These are phyloP conservation scores for Phytophthora aleatoria DNA, from an alignment of 352 stramenopile species.

Conservation along the genomic window DNA sequence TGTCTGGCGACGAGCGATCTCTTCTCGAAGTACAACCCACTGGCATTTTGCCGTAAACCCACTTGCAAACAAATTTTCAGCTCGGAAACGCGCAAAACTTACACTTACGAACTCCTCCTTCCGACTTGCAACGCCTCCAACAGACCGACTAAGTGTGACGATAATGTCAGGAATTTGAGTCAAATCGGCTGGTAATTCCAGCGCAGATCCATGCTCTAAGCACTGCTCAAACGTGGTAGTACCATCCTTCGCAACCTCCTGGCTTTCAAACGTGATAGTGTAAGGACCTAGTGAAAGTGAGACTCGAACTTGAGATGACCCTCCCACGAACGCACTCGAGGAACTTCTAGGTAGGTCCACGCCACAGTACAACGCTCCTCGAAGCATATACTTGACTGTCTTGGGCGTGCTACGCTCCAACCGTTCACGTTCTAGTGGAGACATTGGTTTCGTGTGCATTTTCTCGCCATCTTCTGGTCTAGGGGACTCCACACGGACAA, in stretches of 20 bases:
- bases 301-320: slow-evolving; percentile 49
- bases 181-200: slow-evolving; percentile 67
- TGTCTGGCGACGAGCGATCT: slow-evolving; percentile 62
- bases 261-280: slow-evolving; percentile 54
- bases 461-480: slow-evolving; percentile 55
- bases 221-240: slow-evolving; percentile 55
- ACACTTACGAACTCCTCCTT: slow-evolving; percentile 68
- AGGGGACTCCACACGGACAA: slow-evolving; percentile 58
- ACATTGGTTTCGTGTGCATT: slow-evolving; percentile 61
- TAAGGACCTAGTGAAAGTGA: slow-evolving; percentile 50
- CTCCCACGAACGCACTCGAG: slow-evolving; percentile 9
- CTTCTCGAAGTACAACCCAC: slow-evolving; percentile 68
- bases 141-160: slow-evolving; percentile 62
- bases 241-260: slow-evolving; percentile 53
- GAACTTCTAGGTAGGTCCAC: slow-evolving; percentile 47
- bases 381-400: slow-evolving; percentile 70
- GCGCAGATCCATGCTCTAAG: slow-evolving; percentile 45
- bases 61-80: slow-evolving; percentile 44
- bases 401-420: slow-evolving; percentile 35
- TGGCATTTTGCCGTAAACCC: slow-evolving; percentile 51
- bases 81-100: slow-evolving; percentile 52
- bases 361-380: slow-evolving; percentile 64
- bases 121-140: slow-evolving; percentile 28
- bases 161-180: slow-evolving; percentile 74
- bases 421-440: slow-evolving; percentile 12